phyloP scores from a whole-genome alignment of 768 basidiomycete genomes.

The Trichaptum fuscoviolaceum region DNA sequence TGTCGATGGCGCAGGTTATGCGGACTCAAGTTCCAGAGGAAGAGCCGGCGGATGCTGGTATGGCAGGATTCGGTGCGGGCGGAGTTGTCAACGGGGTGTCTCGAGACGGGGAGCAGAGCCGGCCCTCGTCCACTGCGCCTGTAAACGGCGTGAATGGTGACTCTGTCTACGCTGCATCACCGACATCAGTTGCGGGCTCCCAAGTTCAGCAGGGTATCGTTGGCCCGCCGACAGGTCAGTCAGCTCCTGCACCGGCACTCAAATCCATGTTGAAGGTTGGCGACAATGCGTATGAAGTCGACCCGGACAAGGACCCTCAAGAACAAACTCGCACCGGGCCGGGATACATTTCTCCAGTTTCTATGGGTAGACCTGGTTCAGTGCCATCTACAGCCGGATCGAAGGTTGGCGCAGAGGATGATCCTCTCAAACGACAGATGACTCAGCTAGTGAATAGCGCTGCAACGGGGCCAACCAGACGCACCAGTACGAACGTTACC shows the following conservation, averaged over 20 bases:
- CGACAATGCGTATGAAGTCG: slow-evolving; percentile 58
- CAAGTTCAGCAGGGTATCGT: slow-evolving; percentile 22
- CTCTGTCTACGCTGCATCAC: slow-evolving; percentile 25
- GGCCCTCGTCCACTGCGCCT: slow-evolving; percentile 6
- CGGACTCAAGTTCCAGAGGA: slow-evolving; percentile 31
- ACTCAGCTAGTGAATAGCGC: slow-evolving; percentile 40
- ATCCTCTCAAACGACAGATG: slow-evolving; percentile 65
- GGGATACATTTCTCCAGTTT: slow-evolving; percentile 35
- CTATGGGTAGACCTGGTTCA: slow-evolving; percentile 26
- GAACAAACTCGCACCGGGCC: slow-evolving; percentile 25
- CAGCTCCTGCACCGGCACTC: slow-evolving; percentile 50
- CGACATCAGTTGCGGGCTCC: slow-evolving; percentile 16
- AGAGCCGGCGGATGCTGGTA: slow-evolving; percentile 44
- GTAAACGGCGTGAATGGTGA: slow-evolving; percentile 6
- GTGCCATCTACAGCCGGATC: slow-evolving; percentile 25
- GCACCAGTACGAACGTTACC: not conserved
- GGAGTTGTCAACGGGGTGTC: slow-evolving; percentile 25
- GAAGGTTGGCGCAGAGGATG: slow-evolving; percentile 36
- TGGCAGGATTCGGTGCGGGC: slow-evolving; percentile 70
- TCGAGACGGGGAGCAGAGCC: slow-evolving; percentile 17
- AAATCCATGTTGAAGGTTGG: slow-evolving; percentile 72
- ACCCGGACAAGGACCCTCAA: slow-evolving; percentile 64
- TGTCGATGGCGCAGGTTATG: slow-evolving; percentile 4
- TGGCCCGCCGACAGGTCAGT: slow-evolving; percentile 18
- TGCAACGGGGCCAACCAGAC: not conserved